These are phyloP conservation scores for Colletotrichum agaves DNA, from an alignment of 2,329 filamentous ascomycete genomes.

Conservation along the genomic window DNA sequence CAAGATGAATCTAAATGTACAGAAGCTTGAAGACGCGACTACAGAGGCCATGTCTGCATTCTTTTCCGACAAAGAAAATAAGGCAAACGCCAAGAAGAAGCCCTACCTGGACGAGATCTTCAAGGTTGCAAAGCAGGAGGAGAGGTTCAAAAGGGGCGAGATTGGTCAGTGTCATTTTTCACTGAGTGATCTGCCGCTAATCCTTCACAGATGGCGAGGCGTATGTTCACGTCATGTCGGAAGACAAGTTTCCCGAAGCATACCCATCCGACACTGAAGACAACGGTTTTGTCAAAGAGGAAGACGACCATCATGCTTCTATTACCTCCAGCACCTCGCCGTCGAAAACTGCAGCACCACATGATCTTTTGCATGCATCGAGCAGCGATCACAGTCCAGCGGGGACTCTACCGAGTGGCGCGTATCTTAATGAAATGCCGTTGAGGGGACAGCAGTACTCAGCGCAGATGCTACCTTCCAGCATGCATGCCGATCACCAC, in stretches of 20 bases:
- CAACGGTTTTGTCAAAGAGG: constrained; percentile 53
- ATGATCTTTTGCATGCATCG: constrained; percentile 49
- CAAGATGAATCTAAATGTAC: constrained; percentile 63
- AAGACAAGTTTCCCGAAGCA: constrained; percentile 61
- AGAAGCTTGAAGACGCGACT: constrained; percentile 68
- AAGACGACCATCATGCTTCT: constrained; percentile 53
- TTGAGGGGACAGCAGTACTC: constrained; percentile 55
- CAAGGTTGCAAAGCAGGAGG: constrained; percentile 67
- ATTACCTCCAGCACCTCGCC: constrained; percentile 51
- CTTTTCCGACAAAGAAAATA: constrained; percentile 66
- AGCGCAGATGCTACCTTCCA: constrained; percentile 54
- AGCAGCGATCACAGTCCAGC: constrained; percentile 51
- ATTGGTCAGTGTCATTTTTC: constrained; percentile 58
- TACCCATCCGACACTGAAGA: constrained; percentile 61
- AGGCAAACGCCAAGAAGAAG: constrained; percentile 64
- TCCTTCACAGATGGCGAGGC: constrained; percentile 56
- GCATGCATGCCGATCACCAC: constrained; percentile 52
- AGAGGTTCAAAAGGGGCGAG: constrained; percentile 65
- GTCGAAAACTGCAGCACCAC: constrained; percentile 46
- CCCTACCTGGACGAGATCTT: constrained; percentile 70
- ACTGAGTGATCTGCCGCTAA: background rate
- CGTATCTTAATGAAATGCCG: constrained; percentile 57
- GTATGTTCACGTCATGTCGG: constrained; percentile 61
- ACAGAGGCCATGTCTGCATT: constrained; percentile 67
- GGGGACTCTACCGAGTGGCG: constrained; percentile 45